These are phyloP conservation scores for Cinnamomum micranthum DNA, from an alignment of 164 flowering plant species.

Conservation along the genomic window DNA sequence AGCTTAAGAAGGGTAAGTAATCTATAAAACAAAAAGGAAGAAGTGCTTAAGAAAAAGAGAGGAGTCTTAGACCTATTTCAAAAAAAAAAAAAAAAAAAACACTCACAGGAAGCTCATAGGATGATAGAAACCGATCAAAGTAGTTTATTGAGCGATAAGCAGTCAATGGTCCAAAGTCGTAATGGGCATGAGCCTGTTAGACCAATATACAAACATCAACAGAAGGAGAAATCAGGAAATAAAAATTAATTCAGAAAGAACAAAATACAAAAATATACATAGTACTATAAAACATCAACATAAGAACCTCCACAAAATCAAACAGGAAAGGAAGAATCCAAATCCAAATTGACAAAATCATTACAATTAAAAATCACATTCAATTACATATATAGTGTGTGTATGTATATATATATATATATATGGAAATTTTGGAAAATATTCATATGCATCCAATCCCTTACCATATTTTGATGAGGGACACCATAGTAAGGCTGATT, in stretches of 20 bases:
- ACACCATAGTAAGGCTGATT: no score
- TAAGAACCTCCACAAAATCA: conserved; percentile 6
- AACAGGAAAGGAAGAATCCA: background rate
- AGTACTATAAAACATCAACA: background rate
- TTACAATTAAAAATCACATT: background rate
- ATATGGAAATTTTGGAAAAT: no score
- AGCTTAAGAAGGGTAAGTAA: no score
- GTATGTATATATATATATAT: background rate
- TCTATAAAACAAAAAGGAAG: no score
- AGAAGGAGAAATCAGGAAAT: no score
- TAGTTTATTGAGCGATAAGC: conserved; percentile 68
- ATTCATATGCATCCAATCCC: background rate
- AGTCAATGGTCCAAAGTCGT: conserved; percentile 67
- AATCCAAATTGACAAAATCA: conserved; percentile 4
- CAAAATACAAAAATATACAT: background rate
- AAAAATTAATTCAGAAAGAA: no score
- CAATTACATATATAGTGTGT: no score
- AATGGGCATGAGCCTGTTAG: conserved; percentile 61
- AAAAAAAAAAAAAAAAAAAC: conserved; percentile 17
- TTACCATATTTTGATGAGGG: no score
- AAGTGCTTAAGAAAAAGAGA: background rate
- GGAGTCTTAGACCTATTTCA: background rate
- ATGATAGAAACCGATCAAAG: conserved; percentile 81
- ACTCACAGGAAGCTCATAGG: conserved; percentile 81
- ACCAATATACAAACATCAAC: no score